Conservation (phyloP, 1,284 basidiomycete genomes). For the Apiotrichum laibachii region DNA sequence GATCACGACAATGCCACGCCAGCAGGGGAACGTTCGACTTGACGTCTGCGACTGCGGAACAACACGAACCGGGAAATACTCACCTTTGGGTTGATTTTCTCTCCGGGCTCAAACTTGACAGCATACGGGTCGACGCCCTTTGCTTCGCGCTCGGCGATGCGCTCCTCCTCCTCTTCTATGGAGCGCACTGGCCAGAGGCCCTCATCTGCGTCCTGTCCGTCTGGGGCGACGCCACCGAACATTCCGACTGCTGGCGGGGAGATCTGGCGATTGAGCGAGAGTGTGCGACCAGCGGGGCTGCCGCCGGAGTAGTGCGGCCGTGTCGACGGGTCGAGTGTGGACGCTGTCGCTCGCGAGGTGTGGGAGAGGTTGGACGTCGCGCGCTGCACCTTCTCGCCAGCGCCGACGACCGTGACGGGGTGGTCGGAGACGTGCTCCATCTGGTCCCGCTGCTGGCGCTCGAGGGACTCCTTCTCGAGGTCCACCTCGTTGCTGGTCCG, state of each 20-base stretch:
- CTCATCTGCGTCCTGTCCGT: constrained; percentile 40
- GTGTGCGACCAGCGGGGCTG: not conserved
- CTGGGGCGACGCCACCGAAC: constrained; percentile 42
- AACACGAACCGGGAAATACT: constrained; percentile 10
- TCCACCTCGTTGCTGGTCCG: not conserved
- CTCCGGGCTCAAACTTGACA: constrained; percentile 48
- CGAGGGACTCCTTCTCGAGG: not conserved
- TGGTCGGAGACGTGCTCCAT: not conserved
- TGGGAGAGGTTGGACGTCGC: not conserved
- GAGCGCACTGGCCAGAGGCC: constrained; percentile 41
- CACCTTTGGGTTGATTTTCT: constrained; percentile 48
- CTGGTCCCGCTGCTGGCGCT: not conserved
- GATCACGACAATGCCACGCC: too few relatives aligned
- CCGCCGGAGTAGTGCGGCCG: constrained; percentile 5
- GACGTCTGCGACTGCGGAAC: too few relatives aligned
- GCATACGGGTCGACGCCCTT: constrained; percentile 43
- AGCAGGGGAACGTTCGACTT: too few relatives aligned
- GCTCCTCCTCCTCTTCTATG: constrained; percentile 40
- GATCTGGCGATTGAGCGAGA: not conserved
- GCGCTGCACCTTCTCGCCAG: not conserved
- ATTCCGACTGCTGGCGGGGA: constrained; percentile 32
- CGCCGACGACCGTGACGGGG: not conserved
- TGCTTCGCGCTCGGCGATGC: constrained; percentile 31
- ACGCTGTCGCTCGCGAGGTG: not conserved
- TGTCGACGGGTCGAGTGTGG: not conserved